Evolutionary conservation across 1,284 basidiomycete genomes (phyloP).

Genomic region (Malassezia obtusa): DNA sequence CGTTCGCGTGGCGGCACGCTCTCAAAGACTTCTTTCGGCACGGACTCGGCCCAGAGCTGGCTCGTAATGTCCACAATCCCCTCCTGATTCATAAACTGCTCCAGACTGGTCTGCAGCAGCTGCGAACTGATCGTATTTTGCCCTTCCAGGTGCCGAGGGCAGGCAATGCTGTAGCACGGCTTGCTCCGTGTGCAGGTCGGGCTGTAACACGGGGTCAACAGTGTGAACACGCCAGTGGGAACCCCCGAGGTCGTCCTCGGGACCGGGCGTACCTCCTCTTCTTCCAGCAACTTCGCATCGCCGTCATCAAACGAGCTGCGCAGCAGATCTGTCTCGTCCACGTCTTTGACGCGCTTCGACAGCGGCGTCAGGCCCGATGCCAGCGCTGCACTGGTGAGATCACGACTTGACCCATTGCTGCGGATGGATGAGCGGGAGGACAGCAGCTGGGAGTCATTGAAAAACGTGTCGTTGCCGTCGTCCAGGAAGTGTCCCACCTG

Average conservation of each 20-base stretch:
- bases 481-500: neutral
- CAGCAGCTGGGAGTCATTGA: neutral
- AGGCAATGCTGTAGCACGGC: conserved; percentile 93
- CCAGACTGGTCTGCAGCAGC: conserved; percentile 63
- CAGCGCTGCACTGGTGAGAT: neutral
- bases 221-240: conserved; percentile 89
- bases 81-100: conserved; percentile 58
- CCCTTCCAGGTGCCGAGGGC: conserved; percentile 84
- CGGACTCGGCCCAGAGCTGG: conserved; percentile 83
- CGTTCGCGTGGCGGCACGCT: conserved; percentile 86
- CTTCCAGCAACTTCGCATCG: neutral
- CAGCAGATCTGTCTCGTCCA: conserved; percentile 26
- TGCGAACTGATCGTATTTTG: conserved; percentile 80
- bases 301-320: neutral
- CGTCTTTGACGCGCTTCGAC: conserved; percentile 49
- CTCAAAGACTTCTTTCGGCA: conserved; percentile 84
- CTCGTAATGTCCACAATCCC: conserved; percentile 65
- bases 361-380: neutral
- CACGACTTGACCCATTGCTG: neutral
- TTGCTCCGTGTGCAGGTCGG: conserved; percentile 88
- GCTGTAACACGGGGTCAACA: conserved; percentile 94
- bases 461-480: neutral
- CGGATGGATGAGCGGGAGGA: conserved; percentile 1
- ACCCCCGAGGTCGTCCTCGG: no score
- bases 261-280: neutral